Conservation (phyloP, 2,329 filamentous ascomycete genomes). For the Diaporthe caulivora region DNA sequence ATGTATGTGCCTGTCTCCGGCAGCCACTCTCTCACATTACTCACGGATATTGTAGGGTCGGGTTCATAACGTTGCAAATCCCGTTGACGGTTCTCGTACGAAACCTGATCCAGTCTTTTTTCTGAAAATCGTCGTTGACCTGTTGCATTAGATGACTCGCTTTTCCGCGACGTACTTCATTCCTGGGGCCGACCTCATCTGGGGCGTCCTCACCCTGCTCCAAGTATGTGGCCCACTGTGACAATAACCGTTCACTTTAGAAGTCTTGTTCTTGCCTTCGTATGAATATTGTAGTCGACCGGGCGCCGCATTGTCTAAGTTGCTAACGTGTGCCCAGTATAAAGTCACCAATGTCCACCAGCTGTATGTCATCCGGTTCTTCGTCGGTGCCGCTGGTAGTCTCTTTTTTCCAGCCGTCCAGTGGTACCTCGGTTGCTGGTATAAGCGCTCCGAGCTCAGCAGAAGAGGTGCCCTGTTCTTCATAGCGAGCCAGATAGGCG, state of each 20-base stretch:
- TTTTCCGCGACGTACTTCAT: constrained; percentile 15
- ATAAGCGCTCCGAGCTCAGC: constrained; percentile 57
- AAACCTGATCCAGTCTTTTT: not conserved
- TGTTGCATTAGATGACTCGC: not conserved
- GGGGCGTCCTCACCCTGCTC: constrained; percentile 4
- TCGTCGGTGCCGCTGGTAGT: constrained; percentile 49
- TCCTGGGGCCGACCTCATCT: not conserved
- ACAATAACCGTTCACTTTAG: not conserved
- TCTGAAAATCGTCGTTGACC: not conserved
- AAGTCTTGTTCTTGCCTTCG: not conserved
- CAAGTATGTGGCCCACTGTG: not conserved
- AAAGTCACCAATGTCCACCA: constrained; percentile 37
- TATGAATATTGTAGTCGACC: not conserved
- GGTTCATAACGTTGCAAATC: constrained; percentile 4
- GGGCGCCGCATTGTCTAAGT: not conserved
- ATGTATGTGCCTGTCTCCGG: not conserved
- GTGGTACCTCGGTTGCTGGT: constrained; percentile 54
- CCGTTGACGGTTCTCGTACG: not conserved
- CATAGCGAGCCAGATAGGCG: constrained; percentile 60
- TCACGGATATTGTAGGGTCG: not conserved
- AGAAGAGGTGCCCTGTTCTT: constrained; percentile 53
- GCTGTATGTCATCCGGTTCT: constrained; percentile 50
- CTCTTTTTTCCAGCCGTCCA: constrained; percentile 47
- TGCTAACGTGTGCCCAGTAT: not conserved
- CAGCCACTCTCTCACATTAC: not conserved